Percentiles rank a stretch among this genome's conserved stretches.
phyloP scores from a whole-genome alignment of 176 grass and related monocot genomes.

The Canna indica region DNA sequence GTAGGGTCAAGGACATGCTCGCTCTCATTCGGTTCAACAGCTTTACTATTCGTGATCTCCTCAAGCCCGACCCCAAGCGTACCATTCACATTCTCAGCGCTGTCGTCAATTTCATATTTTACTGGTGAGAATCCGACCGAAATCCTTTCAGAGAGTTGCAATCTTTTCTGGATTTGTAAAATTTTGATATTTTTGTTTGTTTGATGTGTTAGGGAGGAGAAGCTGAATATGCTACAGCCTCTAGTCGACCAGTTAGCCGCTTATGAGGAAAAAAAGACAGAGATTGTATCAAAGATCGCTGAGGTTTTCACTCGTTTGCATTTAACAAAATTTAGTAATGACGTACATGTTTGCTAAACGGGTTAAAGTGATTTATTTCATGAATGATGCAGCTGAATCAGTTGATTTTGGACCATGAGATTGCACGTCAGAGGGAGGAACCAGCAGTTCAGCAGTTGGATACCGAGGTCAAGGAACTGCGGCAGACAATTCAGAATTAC shows the following conservation, averaged over 20 bases:
- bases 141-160: not conserved
- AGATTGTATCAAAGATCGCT: constrained; percentile 35
- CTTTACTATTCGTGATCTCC: constrained; percentile 43
- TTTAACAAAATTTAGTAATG: not conserved
- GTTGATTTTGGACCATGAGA: constrained; percentile 40
- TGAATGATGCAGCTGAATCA: constrained; percentile 34
- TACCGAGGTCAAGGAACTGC: constrained; percentile 32
- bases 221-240: constrained; percentile 31
- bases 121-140: constrained; percentile 16
- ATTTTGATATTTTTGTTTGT: not conserved
- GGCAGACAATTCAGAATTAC: constrained; percentile 47
- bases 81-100: constrained; percentile 46
- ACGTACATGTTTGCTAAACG: not conserved
- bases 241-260: constrained; percentile 21
- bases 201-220: constrained; percentile 33
- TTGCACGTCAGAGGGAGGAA: constrained; percentile 44
- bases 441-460: constrained; percentile 38
- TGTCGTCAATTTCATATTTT: constrained; percentile 64
- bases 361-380: not conserved
- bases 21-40: constrained; percentile 36
- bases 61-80: constrained; percentile 37
- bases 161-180: not conserved
- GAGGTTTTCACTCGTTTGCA: constrained; percentile 29
- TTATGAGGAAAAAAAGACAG: constrained; percentile 6
- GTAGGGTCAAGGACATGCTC: constrained; percentile 33